A percentile compares a stretch with the other conserved stretches of the same genome.
Conservation (phyloP, 2,329 filamentous ascomycete species). For the Talaromyces sp. region DNA sequence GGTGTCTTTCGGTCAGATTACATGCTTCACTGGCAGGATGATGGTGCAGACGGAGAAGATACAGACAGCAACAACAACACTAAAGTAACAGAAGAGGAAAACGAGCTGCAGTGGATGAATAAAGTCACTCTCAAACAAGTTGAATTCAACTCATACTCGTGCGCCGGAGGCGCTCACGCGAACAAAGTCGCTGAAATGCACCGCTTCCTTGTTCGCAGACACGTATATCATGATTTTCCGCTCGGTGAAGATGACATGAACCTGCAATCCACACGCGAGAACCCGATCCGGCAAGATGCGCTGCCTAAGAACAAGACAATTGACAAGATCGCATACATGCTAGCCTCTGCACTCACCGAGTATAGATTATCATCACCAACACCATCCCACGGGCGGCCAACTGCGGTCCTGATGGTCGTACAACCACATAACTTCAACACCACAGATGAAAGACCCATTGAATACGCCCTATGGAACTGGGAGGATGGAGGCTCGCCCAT, state of each 20-base stretch:
- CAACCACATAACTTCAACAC: conserved; percentile 42
- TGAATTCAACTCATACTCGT: conserved; percentile 42
- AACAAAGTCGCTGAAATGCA: conserved; percentile 39
- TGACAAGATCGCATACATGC: conserved; percentile 21
- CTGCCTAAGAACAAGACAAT: conserved; percentile 30
- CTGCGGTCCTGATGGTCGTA: conserved; percentile 39
- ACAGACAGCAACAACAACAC: background rate
- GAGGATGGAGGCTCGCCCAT: conserved; percentile 18
- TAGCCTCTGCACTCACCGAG: conserved; percentile 27
- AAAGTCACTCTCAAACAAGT: conserved; percentile 35
- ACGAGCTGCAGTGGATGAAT: background rate
- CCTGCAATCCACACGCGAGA: background rate
- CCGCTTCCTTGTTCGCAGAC: conserved; percentile 22
- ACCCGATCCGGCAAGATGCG: conserved; percentile 4
- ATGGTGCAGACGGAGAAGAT: background rate
- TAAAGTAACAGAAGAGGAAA: background rate
- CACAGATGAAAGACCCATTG: conserved; percentile 41
- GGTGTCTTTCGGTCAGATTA: conserved; percentile 42
- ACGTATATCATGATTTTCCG: conserved; percentile 17
- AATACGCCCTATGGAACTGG: conserved; percentile 35
- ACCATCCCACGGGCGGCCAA: conserved; percentile 11
- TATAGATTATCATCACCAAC: conserved; percentile 21
- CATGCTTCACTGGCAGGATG: conserved; percentile 27
- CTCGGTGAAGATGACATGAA: background rate
- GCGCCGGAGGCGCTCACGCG: conserved; percentile 36